phyloP scores from a whole-genome alignment of 1,284 basidiomycete genomes.

The Heterobasidion irregulare region DNA sequence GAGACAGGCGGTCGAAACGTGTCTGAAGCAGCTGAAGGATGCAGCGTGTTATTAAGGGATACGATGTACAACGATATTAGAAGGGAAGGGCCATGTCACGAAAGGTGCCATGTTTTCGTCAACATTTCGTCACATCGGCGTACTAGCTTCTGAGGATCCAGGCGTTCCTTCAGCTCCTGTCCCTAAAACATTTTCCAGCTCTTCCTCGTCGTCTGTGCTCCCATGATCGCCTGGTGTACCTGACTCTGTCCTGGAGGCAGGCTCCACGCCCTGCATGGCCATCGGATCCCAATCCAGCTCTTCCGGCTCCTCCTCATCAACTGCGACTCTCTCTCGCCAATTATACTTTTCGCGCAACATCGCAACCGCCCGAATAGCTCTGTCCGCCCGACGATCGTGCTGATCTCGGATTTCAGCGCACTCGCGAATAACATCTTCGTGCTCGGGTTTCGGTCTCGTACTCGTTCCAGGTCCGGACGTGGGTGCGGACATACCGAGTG shows the following conservation, averaged over 20 bases:
- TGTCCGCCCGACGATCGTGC: slow-evolving; percentile 64
- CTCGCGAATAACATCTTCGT: slow-evolving; percentile 56
- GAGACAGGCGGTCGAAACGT: slow-evolving; percentile 6
- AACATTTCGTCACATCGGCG: slow-evolving; percentile 6
- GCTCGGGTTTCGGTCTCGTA: slow-evolving; percentile 23
- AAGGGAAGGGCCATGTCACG: background rate
- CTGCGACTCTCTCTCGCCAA: slow-evolving; percentile 65
- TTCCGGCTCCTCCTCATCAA: slow-evolving; percentile 72
- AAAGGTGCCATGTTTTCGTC: too few species aligned
- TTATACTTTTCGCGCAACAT: slow-evolving; percentile 71
- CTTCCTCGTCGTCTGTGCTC: slow-evolving; percentile 32
- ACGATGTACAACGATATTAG: background rate
- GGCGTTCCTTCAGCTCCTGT: slow-evolving; percentile 9
- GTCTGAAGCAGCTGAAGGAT: slow-evolving; percentile 10
- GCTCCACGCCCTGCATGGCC: slow-evolving; percentile 12
- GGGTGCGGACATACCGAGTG: slow-evolving; percentile 33
- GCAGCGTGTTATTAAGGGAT: slow-evolving; percentile 13
- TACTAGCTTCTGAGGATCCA: slow-evolving; percentile 9
- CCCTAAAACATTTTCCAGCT: slow-evolving; percentile 27
- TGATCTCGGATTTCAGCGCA: slow-evolving; percentile 56
- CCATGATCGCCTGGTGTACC: slow-evolving; percentile 13
- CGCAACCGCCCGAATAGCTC: slow-evolving; percentile 62
- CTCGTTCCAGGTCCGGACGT: slow-evolving; percentile 4
- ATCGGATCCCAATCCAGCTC: slow-evolving; percentile 45
- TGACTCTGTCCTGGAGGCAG: slow-evolving; percentile 3